phyloP scores from a whole-genome alignment of 2,329 filamentous ascomycete genomes.

The Bipolaris zeicola region DNA sequence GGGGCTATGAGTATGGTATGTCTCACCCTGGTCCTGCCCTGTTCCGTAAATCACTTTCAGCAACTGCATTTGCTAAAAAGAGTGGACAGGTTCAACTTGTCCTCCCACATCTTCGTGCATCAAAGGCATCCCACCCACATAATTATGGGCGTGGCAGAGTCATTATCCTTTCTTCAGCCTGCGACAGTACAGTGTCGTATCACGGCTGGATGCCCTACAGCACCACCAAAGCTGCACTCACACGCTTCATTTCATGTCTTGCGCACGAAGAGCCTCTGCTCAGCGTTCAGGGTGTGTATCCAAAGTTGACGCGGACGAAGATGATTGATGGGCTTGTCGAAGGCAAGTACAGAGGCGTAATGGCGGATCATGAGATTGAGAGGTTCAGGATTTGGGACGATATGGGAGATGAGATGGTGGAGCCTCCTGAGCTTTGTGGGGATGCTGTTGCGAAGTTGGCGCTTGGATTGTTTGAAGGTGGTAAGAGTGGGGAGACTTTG shows the following conservation, averaged over 20 bases:
- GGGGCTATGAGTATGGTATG: constrained; percentile 34
- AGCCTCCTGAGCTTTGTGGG: constrained; percentile 31
- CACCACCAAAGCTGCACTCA: constrained; percentile 33
- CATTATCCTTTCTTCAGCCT: constrained; percentile 30
- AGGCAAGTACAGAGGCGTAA: constrained; percentile 28
- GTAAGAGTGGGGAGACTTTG: constrained; percentile 28
- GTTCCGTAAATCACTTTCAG: too few relatives aligned
- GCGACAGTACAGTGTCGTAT: constrained; percentile 28
- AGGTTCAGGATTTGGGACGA: constrained; percentile 31
- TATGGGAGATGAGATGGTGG: constrained; percentile 32
- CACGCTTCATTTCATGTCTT: constrained; percentile 31
- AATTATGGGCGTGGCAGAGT: constrained; percentile 29
- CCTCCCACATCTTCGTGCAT: constrained; percentile 26
- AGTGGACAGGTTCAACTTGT: constrained; percentile 15
- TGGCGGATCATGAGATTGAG: constrained; percentile 39
- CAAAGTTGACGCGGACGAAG: constrained; percentile 33
- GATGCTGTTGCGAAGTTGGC: constrained; percentile 31
- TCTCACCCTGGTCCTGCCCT: neutral
- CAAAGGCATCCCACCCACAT: constrained; percentile 15
- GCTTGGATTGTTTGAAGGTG: constrained; percentile 29
- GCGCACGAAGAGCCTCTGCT: constrained; percentile 33
- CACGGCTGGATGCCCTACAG: constrained; percentile 35
- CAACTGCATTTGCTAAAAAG: too few relatives aligned
- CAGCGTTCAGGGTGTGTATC: constrained; percentile 33
- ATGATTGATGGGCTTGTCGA: constrained; percentile 31